Conservation (phyloP, 805 yeast species). For the Hanseniaspora mollemarum region DNA sequence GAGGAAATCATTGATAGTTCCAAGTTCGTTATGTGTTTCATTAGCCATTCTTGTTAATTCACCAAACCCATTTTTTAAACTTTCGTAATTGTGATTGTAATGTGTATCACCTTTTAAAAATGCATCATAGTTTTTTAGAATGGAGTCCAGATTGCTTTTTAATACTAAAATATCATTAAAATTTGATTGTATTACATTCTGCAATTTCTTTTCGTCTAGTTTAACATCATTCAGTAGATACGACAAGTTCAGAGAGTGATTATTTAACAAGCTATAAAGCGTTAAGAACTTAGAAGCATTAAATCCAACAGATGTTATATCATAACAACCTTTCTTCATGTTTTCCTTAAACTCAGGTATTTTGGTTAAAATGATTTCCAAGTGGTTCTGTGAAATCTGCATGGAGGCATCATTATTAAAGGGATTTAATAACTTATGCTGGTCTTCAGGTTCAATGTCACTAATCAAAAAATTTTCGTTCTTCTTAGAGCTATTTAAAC, state of each 20-base stretch:
- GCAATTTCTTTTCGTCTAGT: not conserved
- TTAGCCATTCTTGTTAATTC: not conserved
- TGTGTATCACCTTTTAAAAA: not conserved
- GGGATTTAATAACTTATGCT: not conserved
- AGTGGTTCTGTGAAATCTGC: not conserved
- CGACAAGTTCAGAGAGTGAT: not conserved
- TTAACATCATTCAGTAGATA: not conserved
- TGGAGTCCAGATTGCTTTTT: constrained; percentile 10
- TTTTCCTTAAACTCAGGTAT: not conserved
- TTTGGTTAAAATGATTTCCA: not conserved
- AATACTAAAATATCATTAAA: constrained; percentile 8
- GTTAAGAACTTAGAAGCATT: not conserved
- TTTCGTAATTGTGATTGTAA: not conserved
- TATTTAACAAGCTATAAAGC: not conserved
- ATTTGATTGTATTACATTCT: not conserved
- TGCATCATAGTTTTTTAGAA: not conserved
- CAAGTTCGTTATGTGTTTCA: not conserved
- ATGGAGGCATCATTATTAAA: not conserved
- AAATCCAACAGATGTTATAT: not conserved
- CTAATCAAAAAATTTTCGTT: not conserved
- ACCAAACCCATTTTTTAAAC: not conserved
- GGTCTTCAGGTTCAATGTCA: not conserved
- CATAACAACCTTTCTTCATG: not conserved
- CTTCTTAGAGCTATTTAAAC: not conserved
- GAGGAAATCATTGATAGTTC: not conserved